Evolutionary conservation across 495 filamentous ascomycete genomes (phyloP).

Genomic region (Xylaria telfairii): DNA sequence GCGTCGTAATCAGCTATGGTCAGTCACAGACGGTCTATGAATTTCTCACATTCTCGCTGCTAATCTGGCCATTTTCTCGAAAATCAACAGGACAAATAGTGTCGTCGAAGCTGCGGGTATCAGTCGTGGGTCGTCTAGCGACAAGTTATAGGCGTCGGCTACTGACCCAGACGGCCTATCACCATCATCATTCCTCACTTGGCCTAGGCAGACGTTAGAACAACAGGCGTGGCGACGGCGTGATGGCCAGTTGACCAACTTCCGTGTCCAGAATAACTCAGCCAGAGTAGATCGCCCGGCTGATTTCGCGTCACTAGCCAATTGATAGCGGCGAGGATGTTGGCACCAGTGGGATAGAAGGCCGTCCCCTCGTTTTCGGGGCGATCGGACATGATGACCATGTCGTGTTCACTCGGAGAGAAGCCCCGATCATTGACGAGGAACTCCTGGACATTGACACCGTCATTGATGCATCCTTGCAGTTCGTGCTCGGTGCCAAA

Average conservation of each 20-base stretch:
- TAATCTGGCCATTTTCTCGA: conserved; percentile 55
- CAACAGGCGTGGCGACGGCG: background rate
- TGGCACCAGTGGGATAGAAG: conserved; percentile 59
- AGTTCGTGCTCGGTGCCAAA: conserved; percentile 57
- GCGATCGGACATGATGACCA: conserved; percentile 56
- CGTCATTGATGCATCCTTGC: conserved; percentile 54
- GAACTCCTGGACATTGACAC: conserved; percentile 56
- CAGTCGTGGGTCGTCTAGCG: conserved; percentile 8
- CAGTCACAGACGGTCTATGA: conserved; percentile 18
- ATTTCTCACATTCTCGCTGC: conserved; percentile 46
- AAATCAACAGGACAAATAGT: conserved; percentile 66
- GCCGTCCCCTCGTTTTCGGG: conserved; percentile 54
- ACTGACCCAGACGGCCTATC: background rate
- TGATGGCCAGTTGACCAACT: background rate
- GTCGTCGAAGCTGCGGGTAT: conserved; percentile 55
- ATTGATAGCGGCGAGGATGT: conserved; percentile 62
- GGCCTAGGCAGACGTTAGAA: background rate
- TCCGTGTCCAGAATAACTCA: background rate
- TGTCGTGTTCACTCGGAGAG: conserved; percentile 52
- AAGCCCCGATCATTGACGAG: conserved; percentile 56
- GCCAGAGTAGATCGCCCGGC: background rate
- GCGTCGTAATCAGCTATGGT: background rate
- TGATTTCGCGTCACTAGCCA: conserved; percentile 50
- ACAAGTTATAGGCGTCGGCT: conserved; percentile 3
- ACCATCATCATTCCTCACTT: background rate